Evolutionary conservation across 176 grass and related monocot genomes (phyloP).

Genomic region (Musa beccarii): DNA sequence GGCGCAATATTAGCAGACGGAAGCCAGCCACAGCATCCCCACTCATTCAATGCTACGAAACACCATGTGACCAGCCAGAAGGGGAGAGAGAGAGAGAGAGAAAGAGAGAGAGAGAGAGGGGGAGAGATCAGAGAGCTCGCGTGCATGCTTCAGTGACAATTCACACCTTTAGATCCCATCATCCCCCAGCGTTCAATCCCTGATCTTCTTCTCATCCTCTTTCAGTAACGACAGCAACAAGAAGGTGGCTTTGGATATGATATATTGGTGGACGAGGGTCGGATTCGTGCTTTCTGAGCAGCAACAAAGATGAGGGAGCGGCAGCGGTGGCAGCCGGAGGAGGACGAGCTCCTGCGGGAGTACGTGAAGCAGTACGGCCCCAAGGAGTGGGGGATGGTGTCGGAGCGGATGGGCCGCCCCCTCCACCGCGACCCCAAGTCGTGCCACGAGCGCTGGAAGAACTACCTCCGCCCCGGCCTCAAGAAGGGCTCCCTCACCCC

Average conservation of each 20-base stretch:
- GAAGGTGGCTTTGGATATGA: neutral
- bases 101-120: neutral
- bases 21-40: neutral
- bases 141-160: neutral
- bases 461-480: conserved; percentile 14
- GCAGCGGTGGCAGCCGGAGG: conserved; percentile 23
- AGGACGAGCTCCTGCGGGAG: conserved; percentile 20
- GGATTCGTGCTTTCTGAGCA: neutral
- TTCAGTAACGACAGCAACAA: neutral
- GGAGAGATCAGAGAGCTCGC: neutral
- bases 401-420: conserved; percentile 20
- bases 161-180: neutral
- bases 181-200: neutral
- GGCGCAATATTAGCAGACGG: no score
- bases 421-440: conserved; percentile 22
- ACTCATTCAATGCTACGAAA: conserved; percentile 12
- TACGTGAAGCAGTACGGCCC: conserved; percentile 20
- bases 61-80: conserved; percentile 6
- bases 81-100: neutral
- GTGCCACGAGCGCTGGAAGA: conserved; percentile 20
- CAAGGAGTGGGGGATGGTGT: conserved; percentile 16
- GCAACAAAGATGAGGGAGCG: conserved; percentile 10
- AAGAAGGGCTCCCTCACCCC: conserved; percentile 22
- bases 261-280: neutral
- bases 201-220: neutral